Base-by-base conservation (phyloP, 148 eudicot genomes). In the Persicaria tinctoria region DNA sequence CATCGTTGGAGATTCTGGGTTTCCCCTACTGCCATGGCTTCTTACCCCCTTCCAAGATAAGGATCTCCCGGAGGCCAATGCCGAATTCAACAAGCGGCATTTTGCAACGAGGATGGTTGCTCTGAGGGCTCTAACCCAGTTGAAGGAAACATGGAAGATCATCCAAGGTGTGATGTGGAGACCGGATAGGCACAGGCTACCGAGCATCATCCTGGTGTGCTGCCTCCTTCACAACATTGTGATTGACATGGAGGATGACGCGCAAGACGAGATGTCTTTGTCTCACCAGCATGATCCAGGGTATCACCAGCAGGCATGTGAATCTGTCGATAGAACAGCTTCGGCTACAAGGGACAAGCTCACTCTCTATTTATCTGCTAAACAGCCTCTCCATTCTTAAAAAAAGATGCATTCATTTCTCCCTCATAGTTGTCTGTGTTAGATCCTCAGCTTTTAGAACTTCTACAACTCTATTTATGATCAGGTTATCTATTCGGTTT, bases 131-230 rank as follows among this genome's bases (percentile, higher is more conserved):
- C 74, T 92, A 73, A 78, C 87, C 4, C 83, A 87, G 73, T 75
- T 95, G 85, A 95, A 95, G 78, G 93, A 87, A 73, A 86, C 57
- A 54, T 95, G 97, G 97, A 92, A 78, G 85, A 81, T 95, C 64
- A 89, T 95, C 46, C 85, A 85, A 46, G 96, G 93, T 45, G 81
- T 76, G 32, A 92, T 92, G 97, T 95, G 92, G 93, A 89, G 97
- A 76, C 97, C 97, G 0, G 96, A 95, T 82, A 90, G 88, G 85
- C 78, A 89, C 70, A 95, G 64, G 81, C 74, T 95, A 55, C 98
- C 97, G 3, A 90, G 98, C 80, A 81, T 89, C 51, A 87, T 95
- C 11, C 91, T 90, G 9, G 97, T 85, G 45, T 92, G 97, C 70
- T 92, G 98, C 82, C 82, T 95, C 45, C 89, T 95, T 48, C 97